These are phyloP conservation scores for Naumovozyma dairenensis DNA, from an alignment of 805 yeast species.

Conservation along the genomic window DNA sequence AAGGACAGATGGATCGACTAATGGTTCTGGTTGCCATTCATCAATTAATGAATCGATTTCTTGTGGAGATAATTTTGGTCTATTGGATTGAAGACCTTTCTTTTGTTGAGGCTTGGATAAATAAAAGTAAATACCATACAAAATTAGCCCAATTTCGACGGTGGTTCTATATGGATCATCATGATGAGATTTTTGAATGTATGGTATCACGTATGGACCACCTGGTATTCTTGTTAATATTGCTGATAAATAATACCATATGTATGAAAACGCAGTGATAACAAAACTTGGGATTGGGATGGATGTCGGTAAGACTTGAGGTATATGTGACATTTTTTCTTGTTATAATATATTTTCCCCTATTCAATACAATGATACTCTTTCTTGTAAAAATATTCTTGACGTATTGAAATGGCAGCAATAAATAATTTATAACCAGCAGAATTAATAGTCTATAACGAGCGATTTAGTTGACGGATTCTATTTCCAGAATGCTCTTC, in stretches of 20 bases:
- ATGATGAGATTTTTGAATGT: conserved; percentile 78
- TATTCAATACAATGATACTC: not conserved
- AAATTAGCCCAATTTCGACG: conserved; percentile 62
- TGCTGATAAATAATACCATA: conserved; percentile 17
- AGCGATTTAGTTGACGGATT: no score
- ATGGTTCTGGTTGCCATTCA: conserved; percentile 89
- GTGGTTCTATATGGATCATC: conserved; percentile 88
- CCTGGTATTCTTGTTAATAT: conserved; percentile 19
- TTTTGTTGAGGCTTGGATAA: conserved; percentile 57
- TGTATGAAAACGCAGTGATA: conserved; percentile 15
- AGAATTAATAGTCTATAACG: no score
- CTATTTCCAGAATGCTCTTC: no score
- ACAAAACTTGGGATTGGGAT: conserved; percentile 25
- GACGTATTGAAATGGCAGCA: no score
- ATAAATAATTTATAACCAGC: no score
- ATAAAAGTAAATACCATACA: conserved; percentile 80
- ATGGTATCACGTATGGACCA: conserved; percentile 40
- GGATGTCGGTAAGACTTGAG: conserved; percentile 20
- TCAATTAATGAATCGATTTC: conserved; percentile 78
- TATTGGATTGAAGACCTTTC: conserved; percentile 65
- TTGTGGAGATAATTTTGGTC: conserved; percentile 44
- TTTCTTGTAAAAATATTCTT: no score
- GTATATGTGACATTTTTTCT: conserved; percentile 11
- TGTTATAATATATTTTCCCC: not conserved
- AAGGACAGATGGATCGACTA: conserved; percentile 50